A percentile compares a stretch with the other conserved stretches of the same genome.
phyloP scores from a whole-genome alignment of 805 yeast genomes.

The Lipomyces orientalis region DNA sequence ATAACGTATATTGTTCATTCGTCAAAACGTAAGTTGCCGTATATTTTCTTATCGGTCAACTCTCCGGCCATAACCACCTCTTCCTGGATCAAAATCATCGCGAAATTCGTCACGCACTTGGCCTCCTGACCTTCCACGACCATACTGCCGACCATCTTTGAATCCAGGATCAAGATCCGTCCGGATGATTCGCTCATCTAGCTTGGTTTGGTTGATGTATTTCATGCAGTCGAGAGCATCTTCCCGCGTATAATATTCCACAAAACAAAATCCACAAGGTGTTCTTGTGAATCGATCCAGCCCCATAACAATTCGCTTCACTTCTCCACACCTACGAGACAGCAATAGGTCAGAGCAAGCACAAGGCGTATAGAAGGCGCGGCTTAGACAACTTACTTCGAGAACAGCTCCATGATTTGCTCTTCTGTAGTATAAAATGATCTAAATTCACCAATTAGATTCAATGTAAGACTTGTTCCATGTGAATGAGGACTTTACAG shows the following conservation, averaged over 20 bases:
- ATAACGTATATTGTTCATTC: neutral
- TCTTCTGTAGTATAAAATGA: conserved; percentile 94
- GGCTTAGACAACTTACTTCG: conserved; percentile 54
- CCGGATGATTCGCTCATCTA: conserved; percentile 80
- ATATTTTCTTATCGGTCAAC: neutral
- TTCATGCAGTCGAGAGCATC: conserved; percentile 85
- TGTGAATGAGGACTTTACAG: conserved; percentile 45
- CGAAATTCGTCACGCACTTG: conserved; percentile 77
- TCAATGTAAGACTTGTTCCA: neutral
- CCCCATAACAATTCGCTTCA: conserved; percentile 89
- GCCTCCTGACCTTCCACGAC: conserved; percentile 91
- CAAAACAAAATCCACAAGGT: conserved; percentile 97
- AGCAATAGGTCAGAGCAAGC: neutral
- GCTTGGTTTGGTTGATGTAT: conserved; percentile 77
- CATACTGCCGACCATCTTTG: conserved; percentile 93
- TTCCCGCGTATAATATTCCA: conserved; percentile 68
- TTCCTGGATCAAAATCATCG: conserved; percentile 52
- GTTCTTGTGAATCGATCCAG: conserved; percentile 86
- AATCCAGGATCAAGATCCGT: conserved; percentile 97
- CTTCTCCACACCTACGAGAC: conserved; percentile 57
- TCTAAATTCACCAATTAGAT: conserved; percentile 23
- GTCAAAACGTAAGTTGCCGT: neutral
- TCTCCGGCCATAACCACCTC: conserved; percentile 51
- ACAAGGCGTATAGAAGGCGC: neutral
- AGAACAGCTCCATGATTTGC: conserved; percentile 85